Evolutionary conservation across 768 basidiomycete genomes (phyloP).

Genomic region (Phaeotremella fagi): DNA sequence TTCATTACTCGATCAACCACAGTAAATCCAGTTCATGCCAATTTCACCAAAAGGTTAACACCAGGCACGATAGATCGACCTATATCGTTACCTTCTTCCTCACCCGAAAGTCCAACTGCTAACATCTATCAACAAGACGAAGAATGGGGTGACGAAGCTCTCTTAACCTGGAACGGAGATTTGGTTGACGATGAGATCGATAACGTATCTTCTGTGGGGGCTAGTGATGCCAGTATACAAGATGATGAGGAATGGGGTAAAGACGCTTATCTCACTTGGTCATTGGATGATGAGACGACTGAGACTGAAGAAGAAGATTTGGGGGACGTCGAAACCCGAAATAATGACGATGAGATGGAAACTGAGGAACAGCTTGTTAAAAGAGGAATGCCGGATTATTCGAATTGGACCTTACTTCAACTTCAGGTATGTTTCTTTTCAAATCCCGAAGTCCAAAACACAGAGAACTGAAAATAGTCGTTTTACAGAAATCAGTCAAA

Average conservation of each 20-base stretch:
- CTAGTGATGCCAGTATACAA: slow-evolving; percentile 16
- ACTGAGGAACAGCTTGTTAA: slow-evolving; percentile 11
- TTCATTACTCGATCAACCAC: neutral
- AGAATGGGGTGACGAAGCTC: slow-evolving; percentile 14
- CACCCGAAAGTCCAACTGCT: neutral
- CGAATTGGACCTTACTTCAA: slow-evolving; percentile 19
- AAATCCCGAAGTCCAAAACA: neutral
- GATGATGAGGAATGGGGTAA: slow-evolving; percentile 22
- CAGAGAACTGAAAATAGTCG: slow-evolving; percentile 1
- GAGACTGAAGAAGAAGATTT: slow-evolving; percentile 1
- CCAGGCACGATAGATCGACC: neutral
- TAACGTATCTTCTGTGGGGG: neutral
- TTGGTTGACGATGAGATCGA: slow-evolving; percentile 6
- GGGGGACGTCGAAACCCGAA: neutral
- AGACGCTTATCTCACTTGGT: slow-evolving; percentile 19
- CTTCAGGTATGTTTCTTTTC: slow-evolving; percentile 22
- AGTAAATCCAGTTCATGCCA: neutral
- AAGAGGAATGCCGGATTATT: slow-evolving; percentile 39
- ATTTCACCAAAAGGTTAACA: neutral
- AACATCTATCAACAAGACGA: neutral
- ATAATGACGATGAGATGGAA: slow-evolving; percentile 4
- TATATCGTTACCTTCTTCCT: neutral
- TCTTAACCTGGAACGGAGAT: slow-evolving; percentile 13
- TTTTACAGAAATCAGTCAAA: slow-evolving; percentile 11
- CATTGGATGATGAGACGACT: slow-evolving; percentile 6